phyloP scores from a whole-genome alignment of 257 asterid genomes.

The Capsicum rhomboideum region DNA sequence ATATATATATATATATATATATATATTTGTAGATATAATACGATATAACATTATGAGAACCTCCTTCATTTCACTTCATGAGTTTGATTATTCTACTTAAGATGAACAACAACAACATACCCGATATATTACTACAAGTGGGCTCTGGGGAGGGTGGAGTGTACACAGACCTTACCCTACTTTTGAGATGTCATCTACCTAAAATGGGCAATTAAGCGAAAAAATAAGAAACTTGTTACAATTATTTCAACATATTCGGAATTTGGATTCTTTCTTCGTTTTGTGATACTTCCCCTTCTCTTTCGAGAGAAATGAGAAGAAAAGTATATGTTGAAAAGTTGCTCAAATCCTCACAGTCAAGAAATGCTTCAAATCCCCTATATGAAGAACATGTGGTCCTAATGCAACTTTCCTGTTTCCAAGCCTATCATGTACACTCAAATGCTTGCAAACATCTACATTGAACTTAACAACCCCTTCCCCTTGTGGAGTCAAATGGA shows the following conservation, averaged over 20 bases:
- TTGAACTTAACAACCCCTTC: constrained; percentile 39
- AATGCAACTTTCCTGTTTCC: constrained; percentile 49
- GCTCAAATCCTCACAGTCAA: constrained; percentile 27
- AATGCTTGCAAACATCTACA: constrained; percentile 62
- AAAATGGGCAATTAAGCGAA: constrained; percentile 4
- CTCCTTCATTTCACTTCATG: neutral
- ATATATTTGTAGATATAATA: neutral
- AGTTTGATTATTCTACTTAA: neutral
- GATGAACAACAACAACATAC: neutral
- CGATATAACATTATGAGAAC: neutral
- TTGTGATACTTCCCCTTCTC: neutral
- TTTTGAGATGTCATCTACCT: neutral
- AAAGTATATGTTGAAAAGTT: neutral
- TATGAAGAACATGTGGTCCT: constrained; percentile 53
- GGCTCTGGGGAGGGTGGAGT: neutral
- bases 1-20: neutral
- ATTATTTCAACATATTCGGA: neutral
- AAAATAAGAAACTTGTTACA: constrained; percentile 14
- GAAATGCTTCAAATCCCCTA: constrained; percentile 49
- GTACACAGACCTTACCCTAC: neutral
- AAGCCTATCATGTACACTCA: constrained; percentile 48
- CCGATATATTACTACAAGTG: neutral
- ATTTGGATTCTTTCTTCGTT: neutral
- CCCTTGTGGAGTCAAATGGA: constrained; percentile 29
- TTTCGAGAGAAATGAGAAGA: neutral